These are phyloP conservation scores for Isoetes engelmannii DNA, from an alignment of 83 land plant genomes.

Conservation along the genomic window DNA sequence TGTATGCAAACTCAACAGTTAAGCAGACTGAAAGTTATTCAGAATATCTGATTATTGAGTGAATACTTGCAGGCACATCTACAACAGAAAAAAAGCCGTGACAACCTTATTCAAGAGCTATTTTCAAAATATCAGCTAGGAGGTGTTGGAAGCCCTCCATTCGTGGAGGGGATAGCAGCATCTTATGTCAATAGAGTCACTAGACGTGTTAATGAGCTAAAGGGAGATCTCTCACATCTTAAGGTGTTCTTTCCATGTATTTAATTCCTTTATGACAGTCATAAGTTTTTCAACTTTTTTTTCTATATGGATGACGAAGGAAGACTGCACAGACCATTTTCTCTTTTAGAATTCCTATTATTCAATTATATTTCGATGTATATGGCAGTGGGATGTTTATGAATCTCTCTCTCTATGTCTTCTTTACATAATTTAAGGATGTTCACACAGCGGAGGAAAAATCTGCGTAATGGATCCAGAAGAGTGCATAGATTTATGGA, in stretches of 20 bases:
- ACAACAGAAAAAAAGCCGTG: conserved; percentile 47
- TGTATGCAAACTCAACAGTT: conserved; percentile 28
- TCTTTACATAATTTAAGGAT: too few relatives aligned
- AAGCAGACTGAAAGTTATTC: background rate
- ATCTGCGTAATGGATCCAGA: too few relatives aligned
- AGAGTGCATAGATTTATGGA: too few relatives aligned
- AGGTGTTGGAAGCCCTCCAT: conserved; percentile 39
- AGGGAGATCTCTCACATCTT: conserved; percentile 50
- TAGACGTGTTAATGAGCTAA: conserved; percentile 51
- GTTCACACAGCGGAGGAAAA: too few relatives aligned
- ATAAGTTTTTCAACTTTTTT: conserved; percentile 1
- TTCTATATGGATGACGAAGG: too few relatives aligned
- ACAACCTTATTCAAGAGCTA: conserved; percentile 45
- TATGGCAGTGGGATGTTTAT: conserved; percentile 7
- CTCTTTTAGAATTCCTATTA: background rate
- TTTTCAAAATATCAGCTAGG: conserved; percentile 70
- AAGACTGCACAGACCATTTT: background rate
- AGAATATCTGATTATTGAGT: background rate
- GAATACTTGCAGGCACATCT: conserved; percentile 46
- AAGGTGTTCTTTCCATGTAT: conserved; percentile 56
- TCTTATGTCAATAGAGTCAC: conserved; percentile 42
- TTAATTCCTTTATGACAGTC: background rate
- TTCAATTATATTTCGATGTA: conserved; percentile 6
- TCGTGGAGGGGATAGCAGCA: conserved; percentile 49
- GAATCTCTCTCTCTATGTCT: too few relatives aligned